Evolutionary conservation across 768 basidiomycete species (phyloP), one percentile per base, ranked within the genome.

Genomic region (Tephrocybe sp.): DNA sequence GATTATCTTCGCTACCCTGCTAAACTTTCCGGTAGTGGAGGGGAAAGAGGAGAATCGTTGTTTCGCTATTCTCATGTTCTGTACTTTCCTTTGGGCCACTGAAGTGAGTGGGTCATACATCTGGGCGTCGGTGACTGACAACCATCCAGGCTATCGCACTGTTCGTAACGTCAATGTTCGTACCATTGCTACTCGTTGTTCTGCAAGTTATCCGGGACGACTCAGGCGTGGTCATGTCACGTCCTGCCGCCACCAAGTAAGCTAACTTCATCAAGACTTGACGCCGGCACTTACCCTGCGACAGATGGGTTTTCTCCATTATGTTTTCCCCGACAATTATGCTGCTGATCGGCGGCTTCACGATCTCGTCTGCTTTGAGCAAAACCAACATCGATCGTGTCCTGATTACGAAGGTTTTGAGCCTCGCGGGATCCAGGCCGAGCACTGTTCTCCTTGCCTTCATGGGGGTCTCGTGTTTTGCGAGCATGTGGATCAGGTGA

Each of bases 291-390:
- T 19, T 49, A 39, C 12, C 30, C 44, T 51, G 4, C 15, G 13
- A 27, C 37, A 96, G 92, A 70, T 92, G 79, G 65, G 81, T 98
- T 49, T 98, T 98, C 66, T 90, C 92, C 0, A 78, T 83, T 41
- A 98, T 98, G 93, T 98, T 99, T 69, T 90, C 90, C 0, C 92
- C 94, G 0, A 99, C 95, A 0, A 97, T 99, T 68, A 96, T 98
- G 92, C 88, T 99, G 28, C 85, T 98, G 42, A 92, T 96, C 56
- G 94, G 94, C 9, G 96, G 97, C 25, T 96, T 98, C 76, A 98
- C 96, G 8, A 96, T 98, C 55, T 93, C 97, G 0, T 93, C 95
- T 9, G 97, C 95, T 0, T 72, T 99, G 19, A 90, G 88, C 71
- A 98, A 98, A 73, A 95, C 95, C 5, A 89, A 89, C 55, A 92